A percentile compares a stretch with the other conserved stretches of the same genome.
These are phyloP conservation scores for Pisolithus marmoratus DNA, from an alignment of 768 basidiomycete genomes.

Conservation along the genomic window DNA sequence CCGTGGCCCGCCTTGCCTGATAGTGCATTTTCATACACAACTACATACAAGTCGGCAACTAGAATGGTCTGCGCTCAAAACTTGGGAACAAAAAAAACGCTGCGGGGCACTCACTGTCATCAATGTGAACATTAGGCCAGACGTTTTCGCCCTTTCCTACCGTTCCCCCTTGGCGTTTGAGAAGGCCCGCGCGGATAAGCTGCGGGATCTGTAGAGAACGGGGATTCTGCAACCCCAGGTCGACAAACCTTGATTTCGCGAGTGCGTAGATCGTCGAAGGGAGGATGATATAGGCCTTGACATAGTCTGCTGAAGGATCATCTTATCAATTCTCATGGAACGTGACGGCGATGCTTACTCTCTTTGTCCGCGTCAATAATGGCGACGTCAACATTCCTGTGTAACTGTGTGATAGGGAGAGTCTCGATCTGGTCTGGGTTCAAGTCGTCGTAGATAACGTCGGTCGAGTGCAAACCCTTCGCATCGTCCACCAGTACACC, in stretches of 20 bases:
- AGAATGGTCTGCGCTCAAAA: neutral
- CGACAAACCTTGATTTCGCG: constrained; percentile 12
- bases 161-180: constrained; percentile 15
- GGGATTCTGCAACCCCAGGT: constrained; percentile 15
- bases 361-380: constrained; percentile 43
- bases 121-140: constrained; percentile 19
- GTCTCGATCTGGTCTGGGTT: constrained; percentile 42
- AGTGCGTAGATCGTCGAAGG: constrained; percentile 32
- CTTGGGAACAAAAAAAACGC: too few species aligned
- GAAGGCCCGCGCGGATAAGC: constrained; percentile 16
- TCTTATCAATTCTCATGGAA: too few species aligned
- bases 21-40: constrained; percentile 11
- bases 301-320: constrained; percentile 31
- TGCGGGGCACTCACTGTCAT: constrained; percentile 12
- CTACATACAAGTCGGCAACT: constrained; percentile 16
- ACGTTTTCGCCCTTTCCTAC: constrained; percentile 23
- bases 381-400: constrained; percentile 45
- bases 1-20: constrained; percentile 14
- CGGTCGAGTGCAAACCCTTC: constrained; percentile 32
- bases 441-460: constrained; percentile 44
- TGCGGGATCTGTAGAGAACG: constrained; percentile 22
- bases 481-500: constrained; percentile 43
- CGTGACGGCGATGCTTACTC: constrained; percentile 25
- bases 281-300: constrained; percentile 43
- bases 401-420: constrained; percentile 39